Evolutionary conservation across 1,284 basidiomycete genomes (phyloP).

Genomic region (Veloporphyrellus conicus): DNA sequence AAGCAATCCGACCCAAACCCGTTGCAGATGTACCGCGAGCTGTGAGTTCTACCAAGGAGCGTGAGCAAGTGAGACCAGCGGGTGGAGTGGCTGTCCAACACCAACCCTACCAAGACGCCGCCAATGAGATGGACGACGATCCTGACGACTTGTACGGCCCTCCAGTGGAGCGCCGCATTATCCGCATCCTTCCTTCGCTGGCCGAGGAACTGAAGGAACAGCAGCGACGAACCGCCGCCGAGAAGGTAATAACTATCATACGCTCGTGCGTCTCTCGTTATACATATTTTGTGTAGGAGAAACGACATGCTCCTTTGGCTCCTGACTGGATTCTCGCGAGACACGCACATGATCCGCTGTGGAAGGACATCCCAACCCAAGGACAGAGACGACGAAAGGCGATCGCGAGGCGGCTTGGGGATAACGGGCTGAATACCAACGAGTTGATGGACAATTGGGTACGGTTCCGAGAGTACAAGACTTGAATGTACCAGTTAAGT

Average conservation of each 20-base stretch:
- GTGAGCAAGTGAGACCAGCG: neutral
- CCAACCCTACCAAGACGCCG: neutral
- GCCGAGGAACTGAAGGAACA: constrained; percentile 27
- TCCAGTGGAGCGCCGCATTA: constrained; percentile 25
- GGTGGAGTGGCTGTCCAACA: neutral
- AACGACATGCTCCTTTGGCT: constrained; percentile 16
- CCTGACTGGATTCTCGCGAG: constrained; percentile 26
- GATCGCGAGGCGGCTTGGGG: constrained; percentile 13
- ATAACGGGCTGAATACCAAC: constrained; percentile 13
- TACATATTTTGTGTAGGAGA: constrained; percentile 10
- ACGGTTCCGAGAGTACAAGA: constrained; percentile 11
- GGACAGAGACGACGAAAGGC: constrained; percentile 19
- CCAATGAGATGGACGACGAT: constrained; percentile 14
- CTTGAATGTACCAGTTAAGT: neutral
- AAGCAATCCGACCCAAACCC: neutral
- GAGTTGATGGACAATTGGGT: constrained; percentile 17
- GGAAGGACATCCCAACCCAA: constrained; percentile 11
- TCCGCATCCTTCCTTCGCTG: constrained; percentile 27
- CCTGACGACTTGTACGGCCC: constrained; percentile 29
- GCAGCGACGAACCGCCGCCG: constrained; percentile 10
- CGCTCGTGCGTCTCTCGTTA: neutral
- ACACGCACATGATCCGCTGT: constrained; percentile 21
- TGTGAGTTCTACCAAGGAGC: constrained; percentile 2
- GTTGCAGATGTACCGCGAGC: neutral
- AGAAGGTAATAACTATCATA: constrained; percentile 17